Conservation (phyloP, 768 basidiomycete species). For the Pleurotus giganteus region DNA sequence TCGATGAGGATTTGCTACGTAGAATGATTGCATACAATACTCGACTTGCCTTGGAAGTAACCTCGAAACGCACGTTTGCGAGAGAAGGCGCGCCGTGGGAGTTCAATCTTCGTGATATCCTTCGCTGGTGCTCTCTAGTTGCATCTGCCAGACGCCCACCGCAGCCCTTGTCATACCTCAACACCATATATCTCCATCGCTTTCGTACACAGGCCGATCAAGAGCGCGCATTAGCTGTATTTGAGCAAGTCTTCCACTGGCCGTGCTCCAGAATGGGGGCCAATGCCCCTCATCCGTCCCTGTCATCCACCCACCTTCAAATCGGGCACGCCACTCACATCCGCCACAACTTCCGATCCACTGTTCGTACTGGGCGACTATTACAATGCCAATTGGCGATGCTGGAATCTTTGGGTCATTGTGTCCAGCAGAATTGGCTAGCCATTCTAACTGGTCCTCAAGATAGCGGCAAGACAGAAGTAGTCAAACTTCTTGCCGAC, state of each 20-base stretch:
- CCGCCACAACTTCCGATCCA: conserved; percentile 34
- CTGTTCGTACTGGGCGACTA: conserved; percentile 44
- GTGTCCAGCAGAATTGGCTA: conserved; percentile 78
- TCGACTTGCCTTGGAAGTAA: conserved; percentile 65
- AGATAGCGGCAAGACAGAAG: conserved; percentile 75
- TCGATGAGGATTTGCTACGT: conserved; percentile 51
- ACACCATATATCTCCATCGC: conserved; percentile 78
- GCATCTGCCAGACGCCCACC: conserved; percentile 24
- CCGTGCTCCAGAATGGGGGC: conserved; percentile 22
- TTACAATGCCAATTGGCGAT: conserved; percentile 62
- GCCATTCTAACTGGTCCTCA: conserved; percentile 81
- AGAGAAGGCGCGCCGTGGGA: conserved; percentile 92
- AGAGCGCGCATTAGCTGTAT: conserved; percentile 44
- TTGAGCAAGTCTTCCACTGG: conserved; percentile 48
- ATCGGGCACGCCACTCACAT: conserved; percentile 58
- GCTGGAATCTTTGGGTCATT: conserved; percentile 74
- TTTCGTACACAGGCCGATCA: conserved; percentile 80
- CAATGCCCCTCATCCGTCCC: conserved; percentile 32
- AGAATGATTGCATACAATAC: conserved; percentile 85
- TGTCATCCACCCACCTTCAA: conserved; percentile 52
- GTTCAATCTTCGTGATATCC: conserved; percentile 93
- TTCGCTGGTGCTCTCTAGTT: conserved; percentile 78
- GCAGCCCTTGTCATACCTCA: conserved; percentile 64
- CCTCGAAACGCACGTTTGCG: conserved; percentile 63
- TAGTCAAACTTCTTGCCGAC: conserved; percentile 69